Evolutionary conservation across 441 rosid genomes (phyloP).

Genomic region (Kokia cookei): DNA sequence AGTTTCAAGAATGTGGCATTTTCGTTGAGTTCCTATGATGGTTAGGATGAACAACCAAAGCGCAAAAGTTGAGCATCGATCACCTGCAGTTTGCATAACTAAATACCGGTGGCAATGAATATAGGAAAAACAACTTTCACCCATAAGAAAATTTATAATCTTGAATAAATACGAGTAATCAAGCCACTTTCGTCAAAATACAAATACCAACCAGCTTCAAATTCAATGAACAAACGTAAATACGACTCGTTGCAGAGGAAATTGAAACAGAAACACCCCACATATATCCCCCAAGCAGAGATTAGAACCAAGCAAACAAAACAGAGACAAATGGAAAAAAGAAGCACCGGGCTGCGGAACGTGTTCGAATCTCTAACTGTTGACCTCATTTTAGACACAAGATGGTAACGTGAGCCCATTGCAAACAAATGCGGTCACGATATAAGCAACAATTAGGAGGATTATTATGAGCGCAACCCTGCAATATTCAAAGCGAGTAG

Average conservation of each 20-base stretch:
- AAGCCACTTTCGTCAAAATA: background rate
- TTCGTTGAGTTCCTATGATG: too few species aligned
- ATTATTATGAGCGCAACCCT: conserved; percentile 58
- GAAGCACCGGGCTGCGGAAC: background rate
- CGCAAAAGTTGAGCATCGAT: background rate
- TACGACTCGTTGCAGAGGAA: background rate
- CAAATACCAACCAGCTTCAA: conserved; percentile 1
- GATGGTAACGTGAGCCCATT: conserved; percentile 66
- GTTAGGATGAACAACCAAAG: too few species aligned
- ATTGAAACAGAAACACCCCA: conserved; percentile 1
- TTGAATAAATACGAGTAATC: background rate
- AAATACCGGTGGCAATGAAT: background rate
- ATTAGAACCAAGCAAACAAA: background rate
- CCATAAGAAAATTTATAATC: background rate
- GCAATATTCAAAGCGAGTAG: conserved; percentile 22
- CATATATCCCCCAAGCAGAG: background rate
- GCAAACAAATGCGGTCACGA: conserved; percentile 71
- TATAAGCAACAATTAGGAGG: conserved; percentile 54
- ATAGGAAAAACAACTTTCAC: background rate
- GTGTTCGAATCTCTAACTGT: conserved; percentile 11
- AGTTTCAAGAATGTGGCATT: too few species aligned
- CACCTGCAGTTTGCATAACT: background rate
- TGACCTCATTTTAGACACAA: conserved; percentile 57
- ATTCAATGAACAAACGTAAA: background rate
- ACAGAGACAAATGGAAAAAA: background rate